A percentile compares a stretch with the other conserved stretches of the same genome.
phyloP scores from a whole-genome alignment of 768 basidiomycete genomes.

The Auriscalpium orientale region DNA sequence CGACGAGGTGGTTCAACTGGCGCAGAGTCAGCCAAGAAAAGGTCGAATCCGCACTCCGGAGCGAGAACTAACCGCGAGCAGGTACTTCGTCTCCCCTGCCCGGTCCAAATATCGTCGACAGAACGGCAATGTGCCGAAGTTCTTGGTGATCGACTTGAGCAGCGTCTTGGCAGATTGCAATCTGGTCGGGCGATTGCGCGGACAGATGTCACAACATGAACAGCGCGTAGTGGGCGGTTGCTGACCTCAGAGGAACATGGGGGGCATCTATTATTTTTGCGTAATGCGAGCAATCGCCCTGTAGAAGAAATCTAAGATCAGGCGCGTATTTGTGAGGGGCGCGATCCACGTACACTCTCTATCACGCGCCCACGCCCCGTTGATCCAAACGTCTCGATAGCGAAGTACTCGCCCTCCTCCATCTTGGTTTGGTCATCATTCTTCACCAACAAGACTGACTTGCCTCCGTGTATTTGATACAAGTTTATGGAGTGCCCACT shows the following conservation, averaged over 20 bases:
- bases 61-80: slow-evolving; percentile 62
- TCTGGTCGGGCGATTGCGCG: slow-evolving; percentile 29
- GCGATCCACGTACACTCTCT: slow-evolving; percentile 50
- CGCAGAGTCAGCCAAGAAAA: slow-evolving; percentile 1
- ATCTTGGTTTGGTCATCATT: slow-evolving; percentile 90
- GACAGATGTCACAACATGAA: background rate
- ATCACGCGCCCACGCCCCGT: slow-evolving; percentile 86
- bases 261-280: slow-evolving; percentile 66
- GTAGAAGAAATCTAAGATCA: slow-evolving; percentile 4
- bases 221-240: background rate
- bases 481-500: slow-evolving; percentile 90
- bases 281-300: slow-evolving; percentile 95
- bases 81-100: slow-evolving; percentile 84
- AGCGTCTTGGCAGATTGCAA: slow-evolving; percentile 80
- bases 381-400: slow-evolving; percentile 98
- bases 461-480: slow-evolving; percentile 91
- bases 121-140: slow-evolving; percentile 93
- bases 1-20: slow-evolving; percentile 84
- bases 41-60: background rate
- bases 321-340: background rate
- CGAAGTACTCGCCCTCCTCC: slow-evolving; percentile 99
- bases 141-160: slow-evolving; percentile 79
- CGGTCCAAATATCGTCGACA: slow-evolving; percentile 94
- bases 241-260: slow-evolving; percentile 65
- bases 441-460: slow-evolving; percentile 85